A percentile compares a stretch with the other conserved stretches of the same genome.
Evolutionary conservation across 2,329 filamentous ascomycete species (phyloP).

Genomic region (Calonectria fujianensis): DNA sequence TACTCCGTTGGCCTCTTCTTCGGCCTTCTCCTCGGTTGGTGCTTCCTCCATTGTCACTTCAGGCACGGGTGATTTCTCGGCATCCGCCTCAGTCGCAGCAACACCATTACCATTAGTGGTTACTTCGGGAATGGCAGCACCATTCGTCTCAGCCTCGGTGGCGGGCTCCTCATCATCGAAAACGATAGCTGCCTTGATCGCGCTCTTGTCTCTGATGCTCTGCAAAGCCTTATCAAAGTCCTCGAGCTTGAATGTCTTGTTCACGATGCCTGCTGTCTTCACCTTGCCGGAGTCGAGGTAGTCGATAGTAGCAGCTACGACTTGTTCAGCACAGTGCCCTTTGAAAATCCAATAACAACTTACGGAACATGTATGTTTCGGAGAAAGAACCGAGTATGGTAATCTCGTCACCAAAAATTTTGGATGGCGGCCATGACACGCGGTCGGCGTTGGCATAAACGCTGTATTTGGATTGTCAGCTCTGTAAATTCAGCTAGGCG

Average conservation of each 20-base stretch:
- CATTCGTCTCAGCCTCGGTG: conserved; percentile 25
- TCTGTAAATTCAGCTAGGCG: neutral
- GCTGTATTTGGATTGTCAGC: conserved; percentile 54
- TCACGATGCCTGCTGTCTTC: conserved; percentile 81
- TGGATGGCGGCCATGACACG: conserved; percentile 81
- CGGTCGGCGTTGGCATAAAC: conserved; percentile 79
- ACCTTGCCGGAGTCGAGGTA: conserved; percentile 76
- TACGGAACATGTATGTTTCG: conserved; percentile 83
- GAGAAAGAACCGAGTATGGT: conserved; percentile 84
- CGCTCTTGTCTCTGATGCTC: conserved; percentile 82
- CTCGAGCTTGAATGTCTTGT: conserved; percentile 84
- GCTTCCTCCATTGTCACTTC: conserved; percentile 28
- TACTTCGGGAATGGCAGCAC: conserved; percentile 1
- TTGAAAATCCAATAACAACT: conserved; percentile 45
- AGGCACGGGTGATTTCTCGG: neutral
- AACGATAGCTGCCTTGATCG: conserved; percentile 84
- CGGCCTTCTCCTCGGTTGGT: conserved; percentile 2
- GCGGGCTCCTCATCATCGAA: conserved; percentile 71
- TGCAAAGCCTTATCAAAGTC: conserved; percentile 82
- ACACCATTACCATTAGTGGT: conserved; percentile 11
- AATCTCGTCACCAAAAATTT: conserved; percentile 82
- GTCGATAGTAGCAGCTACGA: conserved; percentile 66
- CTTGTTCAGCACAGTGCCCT: conserved; percentile 29
- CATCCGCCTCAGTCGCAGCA: conserved; percentile 6
- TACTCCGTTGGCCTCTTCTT: conserved; percentile 4